phyloP scores from a whole-genome alignment of 208 protist genomes.

The Spongospora subterranea region DNA sequence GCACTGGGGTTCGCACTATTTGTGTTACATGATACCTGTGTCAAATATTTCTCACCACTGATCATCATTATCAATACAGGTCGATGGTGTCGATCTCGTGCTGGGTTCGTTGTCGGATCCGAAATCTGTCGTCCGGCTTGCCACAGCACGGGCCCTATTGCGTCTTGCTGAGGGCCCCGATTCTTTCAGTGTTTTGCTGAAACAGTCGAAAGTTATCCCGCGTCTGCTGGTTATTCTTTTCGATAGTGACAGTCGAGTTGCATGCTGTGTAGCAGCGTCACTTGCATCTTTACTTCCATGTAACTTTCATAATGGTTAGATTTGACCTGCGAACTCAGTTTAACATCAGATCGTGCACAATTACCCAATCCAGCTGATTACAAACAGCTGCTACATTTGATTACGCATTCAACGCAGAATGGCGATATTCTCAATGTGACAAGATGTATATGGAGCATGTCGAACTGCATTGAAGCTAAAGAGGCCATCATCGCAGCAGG shows the following conservation, averaged over 20 bases:
- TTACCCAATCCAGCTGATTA: not conserved
- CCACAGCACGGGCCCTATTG: not conserved
- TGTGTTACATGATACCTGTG: too few species aligned
- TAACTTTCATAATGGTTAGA: not conserved
- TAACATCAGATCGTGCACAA: not conserved
- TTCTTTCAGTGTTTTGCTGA: slow-evolving; percentile 3
- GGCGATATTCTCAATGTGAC: not conserved
- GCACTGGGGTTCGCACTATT: too few species aligned
- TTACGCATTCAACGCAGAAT: not conserved
- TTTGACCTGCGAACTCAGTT: not conserved
- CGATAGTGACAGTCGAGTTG: not conserved
- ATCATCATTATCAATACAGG: too few species aligned
- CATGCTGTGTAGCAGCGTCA: not conserved
- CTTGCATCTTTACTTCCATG: slow-evolving; percentile 18
- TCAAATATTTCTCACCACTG: too few species aligned
- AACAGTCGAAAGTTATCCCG: not conserved
- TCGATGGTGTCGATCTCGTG: slow-evolving; percentile 42
- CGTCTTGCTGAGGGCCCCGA: slow-evolving; percentile 24
- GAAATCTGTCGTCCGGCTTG: not conserved
- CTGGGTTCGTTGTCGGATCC: not conserved
- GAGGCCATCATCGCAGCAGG: slow-evolving; percentile 21
- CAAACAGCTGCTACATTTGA: slow-evolving; percentile 9
- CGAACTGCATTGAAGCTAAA: not conserved
- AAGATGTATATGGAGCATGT: slow-evolving; percentile 12
- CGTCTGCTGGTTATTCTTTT: not conserved